A percentile compares a stretch with the other conserved stretches of the same genome.
Conservation (phyloP, 1,139 yeast species). For the Lodderomyces parapsilosis region DNA sequence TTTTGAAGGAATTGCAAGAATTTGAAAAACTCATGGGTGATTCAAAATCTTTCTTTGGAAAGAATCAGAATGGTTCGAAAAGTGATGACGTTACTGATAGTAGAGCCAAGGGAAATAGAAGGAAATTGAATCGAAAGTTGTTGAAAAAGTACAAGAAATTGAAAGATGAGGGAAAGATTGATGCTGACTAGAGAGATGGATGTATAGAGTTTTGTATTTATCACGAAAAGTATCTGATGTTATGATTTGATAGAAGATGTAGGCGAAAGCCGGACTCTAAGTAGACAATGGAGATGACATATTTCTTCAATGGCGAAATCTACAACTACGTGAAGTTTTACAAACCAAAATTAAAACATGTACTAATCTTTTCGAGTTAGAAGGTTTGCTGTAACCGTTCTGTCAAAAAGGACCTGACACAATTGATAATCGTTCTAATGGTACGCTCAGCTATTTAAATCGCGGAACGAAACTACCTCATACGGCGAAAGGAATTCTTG, state of each 20-base stretch:
- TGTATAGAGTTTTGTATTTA: neutral
- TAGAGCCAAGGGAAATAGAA: conserved; percentile 21
- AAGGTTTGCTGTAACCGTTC: no score
- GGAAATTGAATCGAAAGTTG: conserved; percentile 32
- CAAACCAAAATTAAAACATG: no score
- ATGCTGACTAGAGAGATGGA: neutral
- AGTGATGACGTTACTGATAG: conserved; percentile 4
- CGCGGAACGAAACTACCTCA: neutral
- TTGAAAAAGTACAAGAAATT: conserved; percentile 28
- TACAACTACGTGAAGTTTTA: no score
- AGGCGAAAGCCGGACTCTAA: no score
- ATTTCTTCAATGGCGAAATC: no score
- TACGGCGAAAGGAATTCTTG: neutral
- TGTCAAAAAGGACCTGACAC: no score
- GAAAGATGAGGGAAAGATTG: conserved; percentile 24
- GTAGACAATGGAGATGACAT: no score
- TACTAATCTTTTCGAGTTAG: no score
- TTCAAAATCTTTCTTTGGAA: conserved; percentile 22
- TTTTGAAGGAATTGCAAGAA: conserved; percentile 17
- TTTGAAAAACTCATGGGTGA: conserved; percentile 20
- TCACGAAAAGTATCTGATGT: neutral
- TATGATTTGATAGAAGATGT: neutral
- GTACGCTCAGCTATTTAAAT: no score
- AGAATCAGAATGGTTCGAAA: conserved; percentile 4
- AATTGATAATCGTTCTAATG: no score